Conservation (phyloP, 352 stramenopile species). For the Globisporangium radiosum region DNA sequence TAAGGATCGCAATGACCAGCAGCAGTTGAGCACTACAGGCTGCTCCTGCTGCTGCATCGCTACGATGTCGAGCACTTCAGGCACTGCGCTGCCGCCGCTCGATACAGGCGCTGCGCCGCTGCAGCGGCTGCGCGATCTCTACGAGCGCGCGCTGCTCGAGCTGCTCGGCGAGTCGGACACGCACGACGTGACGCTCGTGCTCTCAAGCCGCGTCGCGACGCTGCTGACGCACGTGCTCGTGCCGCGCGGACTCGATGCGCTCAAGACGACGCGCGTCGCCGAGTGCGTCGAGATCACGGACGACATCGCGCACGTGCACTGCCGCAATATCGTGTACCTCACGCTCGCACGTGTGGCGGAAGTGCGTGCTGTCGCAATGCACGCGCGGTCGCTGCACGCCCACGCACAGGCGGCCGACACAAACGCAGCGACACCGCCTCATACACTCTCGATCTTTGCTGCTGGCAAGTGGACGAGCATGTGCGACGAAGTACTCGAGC, state of each 20-base stretch:
- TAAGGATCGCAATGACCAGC: neutral
- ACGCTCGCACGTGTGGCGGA: slow-evolving; percentile 31
- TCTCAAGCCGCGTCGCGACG: slow-evolving; percentile 43
- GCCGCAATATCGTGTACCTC: slow-evolving; percentile 38
- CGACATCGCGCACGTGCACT: slow-evolving; percentile 27
- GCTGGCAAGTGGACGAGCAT: slow-evolving; percentile 48
- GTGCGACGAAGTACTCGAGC: slow-evolving; percentile 34
- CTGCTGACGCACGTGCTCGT: slow-evolving; percentile 61
- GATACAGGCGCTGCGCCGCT: slow-evolving; percentile 8
- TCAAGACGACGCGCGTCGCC: slow-evolving; percentile 26
- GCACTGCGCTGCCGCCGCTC: slow-evolving; percentile 8
- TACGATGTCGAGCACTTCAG: neutral
- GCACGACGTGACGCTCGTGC: slow-evolving; percentile 38
- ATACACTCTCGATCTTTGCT: slow-evolving; percentile 29
- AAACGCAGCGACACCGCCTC: neutral
- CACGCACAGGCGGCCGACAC: slow-evolving; percentile 8
- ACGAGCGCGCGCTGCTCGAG: slow-evolving; percentile 31
- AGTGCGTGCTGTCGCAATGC: slow-evolving; percentile 35
- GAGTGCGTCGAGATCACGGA: slow-evolving; percentile 57
- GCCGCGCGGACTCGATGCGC: slow-evolving; percentile 24
- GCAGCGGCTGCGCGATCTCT: slow-evolving; percentile 30
- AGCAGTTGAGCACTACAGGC: too few species aligned
- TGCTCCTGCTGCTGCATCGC: neutral
- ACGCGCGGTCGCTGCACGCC: slow-evolving; percentile 29
- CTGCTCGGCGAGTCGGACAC: slow-evolving; percentile 26